These are phyloP conservation scores for Venturia effusa DNA, from an alignment of 2,329 filamentous ascomycete species.

Conservation along the genomic window DNA sequence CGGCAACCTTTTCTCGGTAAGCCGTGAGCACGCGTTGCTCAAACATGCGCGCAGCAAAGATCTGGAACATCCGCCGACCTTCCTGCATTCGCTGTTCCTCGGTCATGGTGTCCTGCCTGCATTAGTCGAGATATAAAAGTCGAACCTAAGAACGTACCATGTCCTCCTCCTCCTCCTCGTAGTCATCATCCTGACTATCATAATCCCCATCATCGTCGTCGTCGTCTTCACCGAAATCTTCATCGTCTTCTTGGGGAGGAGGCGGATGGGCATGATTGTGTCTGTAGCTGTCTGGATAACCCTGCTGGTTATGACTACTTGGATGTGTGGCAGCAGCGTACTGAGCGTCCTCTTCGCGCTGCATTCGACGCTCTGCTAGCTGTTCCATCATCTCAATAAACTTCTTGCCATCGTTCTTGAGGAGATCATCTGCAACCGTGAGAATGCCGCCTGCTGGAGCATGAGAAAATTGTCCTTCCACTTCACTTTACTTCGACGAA, in stretches of 20 bases:
- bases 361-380: slow-evolving; percentile 92
- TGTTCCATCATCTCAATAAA: slow-evolving; percentile 99
- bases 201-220: slow-evolving; percentile 62
- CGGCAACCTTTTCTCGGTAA: slow-evolving; percentile 95
- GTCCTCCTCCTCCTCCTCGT: slow-evolving; percentile 46
- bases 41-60: slow-evolving; percentile 98
- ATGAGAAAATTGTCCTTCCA: slow-evolving; percentile 11
- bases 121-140: slow-evolving; percentile 24
- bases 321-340: slow-evolving; percentile 50
- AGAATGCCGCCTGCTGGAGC: slow-evolving; percentile 73
- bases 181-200: slow-evolving; percentile 53
- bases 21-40: slow-evolving; percentile 92
- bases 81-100: slow-evolving; percentile 99
- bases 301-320: slow-evolving; percentile 31
- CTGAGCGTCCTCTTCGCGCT: slow-evolving; percentile 82
- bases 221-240: slow-evolving; percentile 65
- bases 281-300: slow-evolving; percentile 35
- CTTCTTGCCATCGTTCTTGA: slow-evolving; percentile 98
- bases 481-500: slow-evolving; percentile 4
- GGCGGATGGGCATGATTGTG: slow-evolving; percentile 52
- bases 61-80: slow-evolving; percentile 96
- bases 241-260: slow-evolving; percentile 49
- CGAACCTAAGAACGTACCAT: slow-evolving; percentile 39
- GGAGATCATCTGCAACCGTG: slow-evolving; percentile 93
- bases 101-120: slow-evolving; percentile 76